These are phyloP conservation scores for Colletotrichum paranaense DNA, from an alignment of 2,329 filamentous ascomycete genomes.

Conservation along the genomic window DNA sequence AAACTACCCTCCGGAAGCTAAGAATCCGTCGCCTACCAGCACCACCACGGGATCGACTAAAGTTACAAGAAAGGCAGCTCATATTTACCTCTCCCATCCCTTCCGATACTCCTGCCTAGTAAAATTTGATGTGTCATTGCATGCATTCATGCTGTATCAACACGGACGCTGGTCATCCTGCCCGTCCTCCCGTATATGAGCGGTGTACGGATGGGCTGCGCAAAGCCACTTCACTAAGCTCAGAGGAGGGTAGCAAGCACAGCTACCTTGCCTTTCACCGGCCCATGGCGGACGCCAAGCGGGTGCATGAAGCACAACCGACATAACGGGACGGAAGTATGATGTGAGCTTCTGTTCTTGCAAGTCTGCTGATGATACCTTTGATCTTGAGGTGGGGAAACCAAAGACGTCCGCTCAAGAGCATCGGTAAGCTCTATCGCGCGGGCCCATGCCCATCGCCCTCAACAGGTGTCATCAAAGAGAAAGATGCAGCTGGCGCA, in stretches of 20 bases:
- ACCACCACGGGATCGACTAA: background rate
- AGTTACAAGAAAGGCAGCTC: background rate
- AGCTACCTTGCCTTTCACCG: constrained; percentile 22
- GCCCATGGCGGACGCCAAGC: constrained; percentile 26
- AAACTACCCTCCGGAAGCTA: background rate
- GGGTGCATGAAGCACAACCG: constrained; percentile 17
- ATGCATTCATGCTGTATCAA: constrained; percentile 33
- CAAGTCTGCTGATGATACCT: constrained; percentile 13
- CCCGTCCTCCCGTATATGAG: constrained; percentile 22
- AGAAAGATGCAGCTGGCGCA: constrained; percentile 11
- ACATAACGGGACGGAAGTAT: constrained; percentile 1
- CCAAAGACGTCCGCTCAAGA: background rate
- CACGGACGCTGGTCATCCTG: constrained; percentile 16
- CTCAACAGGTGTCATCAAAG: constrained; percentile 10
- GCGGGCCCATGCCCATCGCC: background rate
- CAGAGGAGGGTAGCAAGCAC: constrained; percentile 34
- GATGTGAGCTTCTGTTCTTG: constrained; percentile 7
- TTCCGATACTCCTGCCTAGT: constrained; percentile 7
- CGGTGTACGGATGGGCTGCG: constrained; percentile 29
- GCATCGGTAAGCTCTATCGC: background rate
- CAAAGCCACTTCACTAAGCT: constrained; percentile 28
- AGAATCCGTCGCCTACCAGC: background rate
- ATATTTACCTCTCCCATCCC: background rate
- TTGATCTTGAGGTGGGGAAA: background rate
- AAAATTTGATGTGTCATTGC: constrained; percentile 34